phyloP scores from a whole-genome alignment of 2,329 filamentous ascomycete species.

The Aureobasidium vineae region DNA sequence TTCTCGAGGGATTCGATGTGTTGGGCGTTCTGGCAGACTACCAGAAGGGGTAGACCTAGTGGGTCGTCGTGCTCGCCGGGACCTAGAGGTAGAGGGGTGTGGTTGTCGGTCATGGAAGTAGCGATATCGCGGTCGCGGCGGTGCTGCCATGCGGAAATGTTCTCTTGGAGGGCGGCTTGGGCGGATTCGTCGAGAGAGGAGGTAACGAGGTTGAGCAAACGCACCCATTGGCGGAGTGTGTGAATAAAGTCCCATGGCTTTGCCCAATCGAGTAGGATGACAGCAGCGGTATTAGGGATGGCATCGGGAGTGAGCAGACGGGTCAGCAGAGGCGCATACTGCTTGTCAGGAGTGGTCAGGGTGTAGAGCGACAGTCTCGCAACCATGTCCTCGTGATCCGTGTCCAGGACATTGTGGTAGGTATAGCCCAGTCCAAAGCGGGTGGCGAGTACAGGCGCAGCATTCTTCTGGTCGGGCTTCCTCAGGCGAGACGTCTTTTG shows the following conservation, averaged over 20 bases:
- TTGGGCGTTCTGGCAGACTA: slow-evolving; percentile 95
- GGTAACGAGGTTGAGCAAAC: slow-evolving; percentile 74
- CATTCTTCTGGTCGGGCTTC: slow-evolving; percentile 30
- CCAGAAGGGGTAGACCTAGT: slow-evolving; percentile 79
- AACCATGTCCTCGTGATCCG: slow-evolving; percentile 90
- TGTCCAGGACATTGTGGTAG: slow-evolving; percentile 90
- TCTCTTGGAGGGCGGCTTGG: slow-evolving; percentile 81
- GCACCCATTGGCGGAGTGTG: slow-evolving; percentile 84
- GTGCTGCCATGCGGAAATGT: slow-evolving; percentile 76
- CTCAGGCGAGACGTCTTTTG: slow-evolving; percentile 14
- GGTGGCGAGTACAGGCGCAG: slow-evolving; percentile 75
- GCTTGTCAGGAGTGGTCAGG: slow-evolving; percentile 76
- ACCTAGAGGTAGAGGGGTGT: slow-evolving; percentile 72
- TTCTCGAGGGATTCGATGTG: slow-evolving; percentile 89
- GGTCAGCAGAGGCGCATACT: slow-evolving; percentile 77
- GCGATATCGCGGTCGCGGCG: slow-evolving; percentile 59
- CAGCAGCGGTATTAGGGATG: slow-evolving; percentile 71
- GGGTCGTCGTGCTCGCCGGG: slow-evolving; percentile 93
- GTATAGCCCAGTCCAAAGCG: slow-evolving; percentile 92
- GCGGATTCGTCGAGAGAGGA: slow-evolving; percentile 70
- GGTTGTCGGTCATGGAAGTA: slow-evolving; percentile 42
- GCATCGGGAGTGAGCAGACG: slow-evolving; percentile 81
- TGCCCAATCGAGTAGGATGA: slow-evolving; percentile 93
- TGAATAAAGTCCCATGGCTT: slow-evolving; percentile 91
- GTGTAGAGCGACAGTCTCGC: slow-evolving; percentile 87